phyloP scores from a whole-genome alignment of 345 rosid species.

The Murraya paniculata region DNA sequence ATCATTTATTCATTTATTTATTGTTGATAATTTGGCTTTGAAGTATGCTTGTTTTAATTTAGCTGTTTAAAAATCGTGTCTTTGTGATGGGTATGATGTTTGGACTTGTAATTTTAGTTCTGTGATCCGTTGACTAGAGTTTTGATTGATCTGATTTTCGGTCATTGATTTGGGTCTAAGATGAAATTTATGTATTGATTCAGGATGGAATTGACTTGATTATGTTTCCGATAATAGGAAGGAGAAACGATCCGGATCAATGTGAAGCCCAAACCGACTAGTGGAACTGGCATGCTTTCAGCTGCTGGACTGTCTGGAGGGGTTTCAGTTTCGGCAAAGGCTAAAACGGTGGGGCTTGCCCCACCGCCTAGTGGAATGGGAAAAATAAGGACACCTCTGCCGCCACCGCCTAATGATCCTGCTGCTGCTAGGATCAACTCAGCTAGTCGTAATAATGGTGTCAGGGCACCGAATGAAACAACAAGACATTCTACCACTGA shows the following conservation, averaged over 20 bases:
- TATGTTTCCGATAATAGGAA: constrained; percentile 47
- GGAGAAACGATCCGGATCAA: constrained; percentile 98
- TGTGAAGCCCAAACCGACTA: constrained; percentile 77
- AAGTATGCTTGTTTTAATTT: not conserved
- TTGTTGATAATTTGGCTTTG: not conserved
- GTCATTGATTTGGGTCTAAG: not conserved
- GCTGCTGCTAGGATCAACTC: constrained; percentile 49
- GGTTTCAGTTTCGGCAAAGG: constrained; percentile 51
- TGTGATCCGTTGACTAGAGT: not conserved
- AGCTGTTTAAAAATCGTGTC: not conserved
- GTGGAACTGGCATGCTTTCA: constrained; percentile 97
- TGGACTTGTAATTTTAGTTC: not conserved
- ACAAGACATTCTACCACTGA: constrained; percentile 38
- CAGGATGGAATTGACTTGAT: constrained; percentile 2
- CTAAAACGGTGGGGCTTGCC: constrained; percentile 60
- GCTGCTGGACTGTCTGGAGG: constrained; percentile 69
- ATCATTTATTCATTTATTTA: not conserved
- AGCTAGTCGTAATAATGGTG: constrained; percentile 25
- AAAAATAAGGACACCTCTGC: constrained; percentile 73
- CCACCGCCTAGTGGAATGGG: constrained; percentile 73
- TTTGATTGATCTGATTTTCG: not conserved
- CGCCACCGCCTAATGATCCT: constrained; percentile 95
- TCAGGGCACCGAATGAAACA: constrained; percentile 30
- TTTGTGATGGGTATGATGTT: not conserved
- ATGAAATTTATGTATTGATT: not conserved